Percentiles rank a stretch among this genome's conserved stretches.
Evolutionary conservation across 2,329 filamentous ascomycete genomes (phyloP).

Genomic region (Parasarocladium wereldwijsianum): DNA sequence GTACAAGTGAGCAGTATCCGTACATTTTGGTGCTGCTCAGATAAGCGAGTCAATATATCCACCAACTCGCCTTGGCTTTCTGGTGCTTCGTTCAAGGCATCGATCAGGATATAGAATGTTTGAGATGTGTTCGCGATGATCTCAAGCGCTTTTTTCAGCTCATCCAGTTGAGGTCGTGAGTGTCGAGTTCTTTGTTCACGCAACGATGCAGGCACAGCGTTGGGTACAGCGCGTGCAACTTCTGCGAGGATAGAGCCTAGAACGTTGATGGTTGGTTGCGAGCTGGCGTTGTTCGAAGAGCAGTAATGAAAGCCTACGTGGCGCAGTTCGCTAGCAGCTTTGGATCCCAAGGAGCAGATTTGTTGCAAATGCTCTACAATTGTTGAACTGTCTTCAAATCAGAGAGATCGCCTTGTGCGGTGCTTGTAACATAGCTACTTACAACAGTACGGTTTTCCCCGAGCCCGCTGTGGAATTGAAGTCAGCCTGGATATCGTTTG

Average conservation of each 20-base stretch:
- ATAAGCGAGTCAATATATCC: constrained; percentile 7
- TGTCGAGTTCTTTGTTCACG: constrained; percentile 9
- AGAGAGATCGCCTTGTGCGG: background rate
- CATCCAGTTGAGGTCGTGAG: constrained; percentile 4
- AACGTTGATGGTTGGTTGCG: constrained; percentile 13
- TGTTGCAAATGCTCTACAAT: constrained; percentile 10
- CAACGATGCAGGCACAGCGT: constrained; percentile 6
- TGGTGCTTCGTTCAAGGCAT: constrained; percentile 12
- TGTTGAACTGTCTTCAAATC: constrained; percentile 8
- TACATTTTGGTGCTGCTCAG: constrained; percentile 7
- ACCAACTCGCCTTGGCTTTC: constrained; percentile 7
- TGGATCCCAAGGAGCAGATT: constrained; percentile 2
- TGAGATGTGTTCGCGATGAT: constrained; percentile 6
- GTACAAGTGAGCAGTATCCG: constrained; percentile 11
- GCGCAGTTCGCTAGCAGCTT: constrained; percentile 6
- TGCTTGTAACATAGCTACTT: constrained; percentile 2
- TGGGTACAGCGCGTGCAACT: no score
- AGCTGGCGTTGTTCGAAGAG: constrained; percentile 12
- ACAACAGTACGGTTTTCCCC: constrained; percentile 15
- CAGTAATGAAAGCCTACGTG: constrained; percentile 12
- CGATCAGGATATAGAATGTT: constrained; percentile 10
- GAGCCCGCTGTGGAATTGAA: constrained; percentile 10
- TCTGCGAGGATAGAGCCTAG: constrained; percentile 14
- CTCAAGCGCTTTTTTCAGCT: constrained; percentile 8
- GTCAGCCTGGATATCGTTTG: background rate